Base-by-base conservation (phyloP, 2,329 filamentous ascomycete species). In the Fusarium sp. region DNA sequence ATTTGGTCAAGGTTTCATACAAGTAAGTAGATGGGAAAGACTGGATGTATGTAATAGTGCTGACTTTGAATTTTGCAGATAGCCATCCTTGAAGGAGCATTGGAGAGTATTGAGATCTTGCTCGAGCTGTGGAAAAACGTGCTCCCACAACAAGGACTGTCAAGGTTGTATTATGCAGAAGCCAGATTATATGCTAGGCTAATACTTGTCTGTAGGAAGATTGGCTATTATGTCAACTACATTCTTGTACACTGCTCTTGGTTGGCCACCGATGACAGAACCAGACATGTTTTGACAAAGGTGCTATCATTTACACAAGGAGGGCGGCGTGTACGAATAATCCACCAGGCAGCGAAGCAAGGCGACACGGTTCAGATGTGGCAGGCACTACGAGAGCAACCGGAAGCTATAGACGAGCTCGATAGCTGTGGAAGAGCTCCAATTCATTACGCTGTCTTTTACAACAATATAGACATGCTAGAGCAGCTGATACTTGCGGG, bases 371-470 rank as follows among this genome's bases (percentile, higher is more conserved):
- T 27, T 27, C 14, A 5, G 5, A 16, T 71, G 16, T 9, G 56
- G 4, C 18, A 59, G 2, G 58, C 62, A 6, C 16, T 72, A 0
- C 22, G 6, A 52, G 57, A 66, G 14, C 60, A 72, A 18, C 64
- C 62, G 0, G 74, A 71, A 67, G 64, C 58, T 0, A 69, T 69
- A 0, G 7, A 71, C 11, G 63, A 66, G n/a, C 14, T 22, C 0
- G 7, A 69, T 16, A 6, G 45, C 16, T 0, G 0, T 0, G 75
- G 70, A 7, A 0, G 0, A 0, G 3, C 62, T 0, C 70, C 72
- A 0, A 62, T 77, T 0, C 66, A 72, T 5, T 0, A 31, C 0
- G 58, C 70, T 1, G 0, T n/a, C 0, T 0, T 0, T 0, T 0
- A 0, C 0, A 2, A 18, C 3, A 45, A 66, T 1, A 2, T 13